Conservation (phyloP, 2,329 filamentous ascomycete species). For the Pezicula radicicola region DNA sequence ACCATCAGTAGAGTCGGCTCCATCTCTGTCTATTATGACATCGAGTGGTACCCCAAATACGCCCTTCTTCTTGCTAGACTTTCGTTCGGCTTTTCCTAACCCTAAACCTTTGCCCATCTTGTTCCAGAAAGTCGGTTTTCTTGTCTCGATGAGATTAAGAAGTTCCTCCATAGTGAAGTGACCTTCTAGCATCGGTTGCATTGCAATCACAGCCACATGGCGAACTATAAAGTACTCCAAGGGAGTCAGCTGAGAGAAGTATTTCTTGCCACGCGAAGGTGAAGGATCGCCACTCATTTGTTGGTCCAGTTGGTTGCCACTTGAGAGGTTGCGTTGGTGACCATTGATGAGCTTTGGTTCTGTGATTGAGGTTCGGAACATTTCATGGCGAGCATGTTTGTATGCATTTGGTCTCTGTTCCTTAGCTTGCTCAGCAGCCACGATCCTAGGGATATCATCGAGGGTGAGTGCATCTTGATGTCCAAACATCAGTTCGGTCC, state of each 20-base stretch:
- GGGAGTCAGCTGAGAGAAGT: slow-evolving; percentile 93
- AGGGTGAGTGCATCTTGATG: slow-evolving; percentile 88
- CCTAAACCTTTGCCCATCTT: slow-evolving; percentile 97
- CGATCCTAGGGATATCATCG: slow-evolving; percentile 94
- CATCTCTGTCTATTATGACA: slow-evolving; percentile 84
- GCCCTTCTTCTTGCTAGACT: slow-evolving; percentile 83
- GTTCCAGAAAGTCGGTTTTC: slow-evolving; percentile 95
- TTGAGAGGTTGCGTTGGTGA: slow-evolving; percentile 65
- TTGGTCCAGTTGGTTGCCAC: slow-evolving; percentile 49
- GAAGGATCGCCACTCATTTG: slow-evolving; percentile 45
- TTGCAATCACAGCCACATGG: slow-evolving; percentile 89
- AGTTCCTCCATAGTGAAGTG: slow-evolving; percentile 94
- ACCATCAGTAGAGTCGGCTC: slow-evolving; percentile 95
- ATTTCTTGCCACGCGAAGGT: slow-evolving; percentile 63
- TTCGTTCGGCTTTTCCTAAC: slow-evolving; percentile 81
- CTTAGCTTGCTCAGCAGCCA: slow-evolving; percentile 90
- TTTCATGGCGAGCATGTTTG: slow-evolving; percentile 68
- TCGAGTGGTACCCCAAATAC: slow-evolving; percentile 91
- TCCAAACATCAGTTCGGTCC: slow-evolving; percentile 81
- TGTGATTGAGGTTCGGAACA: slow-evolving; percentile 52
- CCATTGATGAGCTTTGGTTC: slow-evolving; percentile 67
- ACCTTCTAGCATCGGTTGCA: slow-evolving; percentile 86
- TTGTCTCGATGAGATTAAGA: slow-evolving; percentile 86
- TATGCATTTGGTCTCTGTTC: slow-evolving; percentile 83
- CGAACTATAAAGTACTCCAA: slow-evolving; percentile 97